Conservation (phyloP, 495 filamentous ascomycete species). For the Aspergillus taichungensis region DNA sequence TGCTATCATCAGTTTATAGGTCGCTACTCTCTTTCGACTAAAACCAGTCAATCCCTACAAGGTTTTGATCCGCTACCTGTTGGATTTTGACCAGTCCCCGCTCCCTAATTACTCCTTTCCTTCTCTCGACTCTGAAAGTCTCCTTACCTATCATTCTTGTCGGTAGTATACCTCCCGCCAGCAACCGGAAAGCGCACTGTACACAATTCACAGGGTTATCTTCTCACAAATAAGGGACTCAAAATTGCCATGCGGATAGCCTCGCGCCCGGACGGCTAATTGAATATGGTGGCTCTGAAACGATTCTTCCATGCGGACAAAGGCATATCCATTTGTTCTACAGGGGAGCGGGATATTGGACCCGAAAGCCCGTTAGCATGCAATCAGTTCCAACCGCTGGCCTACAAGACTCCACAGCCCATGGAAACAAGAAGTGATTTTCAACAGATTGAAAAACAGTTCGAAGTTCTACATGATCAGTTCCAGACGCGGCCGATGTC, state of each 20-base stretch:
- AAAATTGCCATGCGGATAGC: neutral
- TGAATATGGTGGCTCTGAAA: constrained; percentile 30
- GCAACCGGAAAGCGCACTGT: too few relatives aligned
- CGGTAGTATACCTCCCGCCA: too few relatives aligned
- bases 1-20: too few relatives aligned
- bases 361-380: constrained; percentile 9
- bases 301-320: constrained; percentile 31
- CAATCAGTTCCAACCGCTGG: constrained; percentile 1
- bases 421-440: constrained; percentile 25
- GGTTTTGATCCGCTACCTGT: too few relatives aligned
- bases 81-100: too few relatives aligned
- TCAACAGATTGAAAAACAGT: constrained; percentile 33
- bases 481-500: constrained; percentile 22
- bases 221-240: neutral
- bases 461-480: constrained; percentile 31
- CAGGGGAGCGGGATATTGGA: constrained; percentile 4
- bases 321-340: constrained; percentile 7
- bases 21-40: too few relatives aligned
- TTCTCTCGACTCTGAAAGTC: too few relatives aligned
- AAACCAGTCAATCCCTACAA: too few relatives aligned
- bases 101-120: too few relatives aligned
- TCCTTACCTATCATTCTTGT: too few relatives aligned
- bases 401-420: constrained; percentile 7
- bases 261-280: neutral
- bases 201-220: too few relatives aligned